Evolutionary conservation across 1,284 basidiomycete species (phyloP).

Genomic region (Heterobasidion parviporum): DNA sequence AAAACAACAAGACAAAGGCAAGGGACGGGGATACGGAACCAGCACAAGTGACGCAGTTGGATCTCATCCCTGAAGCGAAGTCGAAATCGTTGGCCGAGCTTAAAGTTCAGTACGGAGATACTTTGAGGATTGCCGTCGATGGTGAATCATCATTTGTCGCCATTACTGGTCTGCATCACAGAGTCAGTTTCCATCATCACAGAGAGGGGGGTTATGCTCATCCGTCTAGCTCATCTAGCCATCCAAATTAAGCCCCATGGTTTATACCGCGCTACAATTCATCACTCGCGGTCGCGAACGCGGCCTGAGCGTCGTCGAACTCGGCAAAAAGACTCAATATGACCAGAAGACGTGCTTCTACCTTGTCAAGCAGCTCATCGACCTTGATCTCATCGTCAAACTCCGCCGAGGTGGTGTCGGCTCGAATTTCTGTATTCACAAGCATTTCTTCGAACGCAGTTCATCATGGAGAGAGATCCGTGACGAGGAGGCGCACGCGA

Average conservation of each 20-base stretch:
- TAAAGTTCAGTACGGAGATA: slow-evolving; percentile 44
- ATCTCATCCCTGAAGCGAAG: slow-evolving; percentile 45
- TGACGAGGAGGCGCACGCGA: slow-evolving; percentile 48
- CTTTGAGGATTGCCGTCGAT: slow-evolving; percentile 67
- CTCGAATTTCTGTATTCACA: slow-evolving; percentile 68
- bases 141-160: slow-evolving; percentile 67
- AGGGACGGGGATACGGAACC: slow-evolving; percentile 41
- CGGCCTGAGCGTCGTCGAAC: slow-evolving; percentile 71
- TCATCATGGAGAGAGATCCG: slow-evolving; percentile 63
- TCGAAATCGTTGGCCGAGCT: slow-evolving; percentile 46
- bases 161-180: slow-evolving; percentile 77
- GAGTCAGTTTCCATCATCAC: slow-evolving; percentile 34
- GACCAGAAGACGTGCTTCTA: slow-evolving; percentile 89
- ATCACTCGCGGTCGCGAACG: slow-evolving; percentile 72
- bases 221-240: slow-evolving; percentile 37
- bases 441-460: slow-evolving; percentile 68
- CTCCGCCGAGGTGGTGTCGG: slow-evolving; percentile 70
- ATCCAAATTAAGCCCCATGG: slow-evolving; percentile 71
- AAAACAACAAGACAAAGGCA: slow-evolving; percentile 50
- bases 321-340: slow-evolving; percentile 74
- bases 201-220: slow-evolving; percentile 6
- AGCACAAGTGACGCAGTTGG: slow-evolving; percentile 32
- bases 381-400: slow-evolving; percentile 68
- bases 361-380: slow-evolving; percentile 65
- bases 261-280: slow-evolving; percentile 81